Percentiles rank a stretch among this genome's conserved stretches.
Evolutionary conservation across 768 basidiomycete genomes (phyloP).

Genomic region (Leucogyrophana mollusca): DNA sequence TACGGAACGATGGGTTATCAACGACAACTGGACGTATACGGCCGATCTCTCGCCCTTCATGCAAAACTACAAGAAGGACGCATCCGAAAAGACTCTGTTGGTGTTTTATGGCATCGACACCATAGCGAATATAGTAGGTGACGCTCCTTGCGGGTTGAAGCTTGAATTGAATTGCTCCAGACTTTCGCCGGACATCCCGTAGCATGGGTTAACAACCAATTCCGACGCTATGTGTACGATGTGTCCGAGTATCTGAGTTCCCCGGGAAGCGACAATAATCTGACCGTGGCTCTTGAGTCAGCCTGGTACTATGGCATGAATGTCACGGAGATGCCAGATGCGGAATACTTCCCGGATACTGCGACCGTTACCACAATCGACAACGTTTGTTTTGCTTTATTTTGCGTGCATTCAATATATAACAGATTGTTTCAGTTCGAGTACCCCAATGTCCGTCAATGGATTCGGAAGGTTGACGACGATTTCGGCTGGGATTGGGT

Average conservation of each 20-base stretch:
- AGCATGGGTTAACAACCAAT: slow-evolving; percentile 59
- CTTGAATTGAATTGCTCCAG: slow-evolving; percentile 21
- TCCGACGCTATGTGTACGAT: slow-evolving; percentile 53
- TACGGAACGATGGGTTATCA: slow-evolving; percentile 52
- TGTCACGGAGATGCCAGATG: slow-evolving; percentile 47
- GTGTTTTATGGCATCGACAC: slow-evolving; percentile 61
- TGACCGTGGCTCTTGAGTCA: slow-evolving; percentile 53
- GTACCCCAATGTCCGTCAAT: slow-evolving; percentile 47
- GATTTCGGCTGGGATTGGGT: slow-evolving; percentile 70
- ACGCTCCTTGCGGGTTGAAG: background rate
- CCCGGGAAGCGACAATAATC: slow-evolving; percentile 36
- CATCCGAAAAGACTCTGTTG: slow-evolving; percentile 36
- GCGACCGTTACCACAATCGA: slow-evolving; percentile 15
- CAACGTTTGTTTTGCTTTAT: slow-evolving; percentile 24
- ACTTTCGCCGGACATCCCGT: slow-evolving; percentile 50
- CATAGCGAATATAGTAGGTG: slow-evolving; percentile 50
- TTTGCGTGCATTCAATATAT: background rate
- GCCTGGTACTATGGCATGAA: slow-evolving; percentile 54
- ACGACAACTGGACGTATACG: slow-evolving; percentile 61
- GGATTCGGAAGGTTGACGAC: slow-evolving; percentile 48
- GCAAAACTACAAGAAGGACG: slow-evolving; percentile 14
- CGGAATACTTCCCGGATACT: slow-evolving; percentile 40
- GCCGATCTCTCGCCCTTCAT: slow-evolving; percentile 49
- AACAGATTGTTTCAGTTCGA: slow-evolving; percentile 41
- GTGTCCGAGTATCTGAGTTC: slow-evolving; percentile 41